A percentile compares a stretch with the other conserved stretches of the same genome.
phyloP scores from a whole-genome alignment of 2,329 filamentous ascomycete genomes.

The Aureobasidium sp. region DNA sequence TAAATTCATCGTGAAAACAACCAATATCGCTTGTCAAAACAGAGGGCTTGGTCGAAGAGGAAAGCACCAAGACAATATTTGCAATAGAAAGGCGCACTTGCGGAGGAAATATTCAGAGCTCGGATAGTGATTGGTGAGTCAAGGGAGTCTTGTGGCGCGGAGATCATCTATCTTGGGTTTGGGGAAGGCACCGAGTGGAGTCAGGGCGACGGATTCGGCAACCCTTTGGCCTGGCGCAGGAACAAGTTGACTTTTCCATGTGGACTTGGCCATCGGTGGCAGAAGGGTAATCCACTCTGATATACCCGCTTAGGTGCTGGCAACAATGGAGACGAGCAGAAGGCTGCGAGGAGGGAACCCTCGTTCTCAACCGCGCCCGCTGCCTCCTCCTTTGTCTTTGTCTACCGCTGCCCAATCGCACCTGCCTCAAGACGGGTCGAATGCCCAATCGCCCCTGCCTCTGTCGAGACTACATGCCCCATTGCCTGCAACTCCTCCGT shows the following conservation, averaged over 20 bases:
- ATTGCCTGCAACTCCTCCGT: not conserved
- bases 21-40: not conserved
- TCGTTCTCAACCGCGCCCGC: not conserved
- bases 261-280: not conserved
- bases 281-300: not conserved
- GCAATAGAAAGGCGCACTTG: not conserved
- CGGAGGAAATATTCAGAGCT: not conserved
- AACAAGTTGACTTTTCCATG: slow-evolving; percentile 1
- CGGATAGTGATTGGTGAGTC: not conserved
- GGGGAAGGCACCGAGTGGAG: slow-evolving; percentile 5
- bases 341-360: not conserved
- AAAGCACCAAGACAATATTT: not conserved
- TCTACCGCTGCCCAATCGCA: not conserved
- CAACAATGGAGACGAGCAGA: slow-evolving; percentile 2
- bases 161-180: not conserved
- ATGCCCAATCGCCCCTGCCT: not conserved
- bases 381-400: not conserved
- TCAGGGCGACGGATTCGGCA: not conserved
- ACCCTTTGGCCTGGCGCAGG: not conserved
- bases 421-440: not conserved
- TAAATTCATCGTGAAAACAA: not conserved
- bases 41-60: not conserved
- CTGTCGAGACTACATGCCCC: not conserved
- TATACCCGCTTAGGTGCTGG: not conserved
- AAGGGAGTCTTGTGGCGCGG: not conserved